Percentiles rank a stretch among this genome's conserved stretches.
phyloP scores from a whole-genome alignment of 2,329 filamentous ascomycete species.

The Aspergillus glaucus region DNA sequence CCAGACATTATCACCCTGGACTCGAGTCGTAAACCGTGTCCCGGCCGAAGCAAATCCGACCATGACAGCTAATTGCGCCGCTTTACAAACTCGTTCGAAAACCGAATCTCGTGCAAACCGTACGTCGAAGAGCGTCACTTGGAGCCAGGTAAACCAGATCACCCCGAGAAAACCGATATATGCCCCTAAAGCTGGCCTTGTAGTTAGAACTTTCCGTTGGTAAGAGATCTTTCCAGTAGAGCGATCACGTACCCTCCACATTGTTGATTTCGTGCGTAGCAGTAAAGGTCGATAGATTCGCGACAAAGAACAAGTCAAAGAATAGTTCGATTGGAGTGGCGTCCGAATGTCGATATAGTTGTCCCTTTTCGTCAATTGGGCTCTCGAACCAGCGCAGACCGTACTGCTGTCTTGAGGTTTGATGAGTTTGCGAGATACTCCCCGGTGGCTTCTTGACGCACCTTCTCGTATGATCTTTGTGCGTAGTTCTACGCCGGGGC shows the following conservation, averaged over 20 bases:
- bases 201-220: constrained; percentile 7
- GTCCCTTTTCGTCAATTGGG: constrained; percentile 25
- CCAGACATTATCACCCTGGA: constrained; percentile 35
- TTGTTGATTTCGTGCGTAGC: constrained; percentile 51
- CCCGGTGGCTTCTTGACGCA: constrained; percentile 11
- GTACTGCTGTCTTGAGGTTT: constrained; percentile 7
- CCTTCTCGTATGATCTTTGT: constrained; percentile 10
- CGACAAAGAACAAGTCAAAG: constrained; percentile 58
- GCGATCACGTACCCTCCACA: constrained; percentile 25
- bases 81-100: constrained; percentile 55
- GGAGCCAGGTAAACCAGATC: constrained; percentile 64
- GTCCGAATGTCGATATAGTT: constrained; percentile 41
- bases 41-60: constrained; percentile 59
- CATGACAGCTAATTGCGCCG: constrained; percentile 58
- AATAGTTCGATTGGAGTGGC: constrained; percentile 53
- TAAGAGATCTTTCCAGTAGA: not conserved
- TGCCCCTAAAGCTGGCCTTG: constrained; percentile 30
- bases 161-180: constrained; percentile 53
- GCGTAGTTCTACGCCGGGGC: constrained; percentile 13
- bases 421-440: not conserved
- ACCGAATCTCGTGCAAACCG: constrained; percentile 60
- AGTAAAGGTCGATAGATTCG: constrained; percentile 60
- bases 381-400: constrained; percentile 29
- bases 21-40: constrained; percentile 37
- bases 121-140: constrained; percentile 59